Percentiles rank a stretch among this genome's conserved stretches.
Evolutionary conservation across 2,329 filamentous ascomycete species (phyloP).

Genomic region (Blastomyces silverae): DNA sequence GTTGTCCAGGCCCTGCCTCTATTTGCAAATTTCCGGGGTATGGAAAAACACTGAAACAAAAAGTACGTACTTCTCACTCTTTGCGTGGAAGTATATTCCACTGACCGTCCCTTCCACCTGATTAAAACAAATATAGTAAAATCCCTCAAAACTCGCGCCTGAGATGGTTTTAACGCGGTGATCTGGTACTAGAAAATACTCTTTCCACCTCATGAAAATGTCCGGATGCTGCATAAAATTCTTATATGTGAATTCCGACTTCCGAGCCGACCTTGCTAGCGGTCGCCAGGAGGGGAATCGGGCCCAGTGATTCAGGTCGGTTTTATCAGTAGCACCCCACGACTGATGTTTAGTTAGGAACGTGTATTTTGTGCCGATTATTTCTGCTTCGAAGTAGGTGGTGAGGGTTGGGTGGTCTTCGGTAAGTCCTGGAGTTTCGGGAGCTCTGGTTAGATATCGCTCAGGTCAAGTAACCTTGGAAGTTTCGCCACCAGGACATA

Average conservation of each 20-base stretch:
- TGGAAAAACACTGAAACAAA: background rate
- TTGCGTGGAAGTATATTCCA: conserved; percentile 96
- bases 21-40: background rate
- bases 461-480: conserved; percentile 10
- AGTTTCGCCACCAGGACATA: conserved; percentile 33
- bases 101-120: conserved; percentile 78
- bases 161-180: conserved; percentile 85
- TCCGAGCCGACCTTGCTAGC: conserved; percentile 57
- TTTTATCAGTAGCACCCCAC: conserved; percentile 89
- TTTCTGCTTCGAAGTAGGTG: conserved; percentile 97
- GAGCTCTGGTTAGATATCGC: background rate
- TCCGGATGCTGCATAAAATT: conserved; percentile 75
- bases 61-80: conserved; percentile 81
- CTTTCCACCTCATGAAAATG: conserved; percentile 99
- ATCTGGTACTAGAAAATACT: conserved; percentile 93
- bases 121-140: conserved; percentile 99
- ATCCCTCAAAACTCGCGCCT: conserved; percentile 94
- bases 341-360: conserved; percentile 82
- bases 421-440: conserved; percentile 61
- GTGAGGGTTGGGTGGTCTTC: conserved; percentile 96
- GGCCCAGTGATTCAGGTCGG: conserved; percentile 87
- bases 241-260: conserved; percentile 53
- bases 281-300: conserved; percentile 83
- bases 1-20: background rate
- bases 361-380: conserved; percentile 90